phyloP scores from a whole-genome alignment of 305 asterid species.

The Fraxinus velutina region DNA sequence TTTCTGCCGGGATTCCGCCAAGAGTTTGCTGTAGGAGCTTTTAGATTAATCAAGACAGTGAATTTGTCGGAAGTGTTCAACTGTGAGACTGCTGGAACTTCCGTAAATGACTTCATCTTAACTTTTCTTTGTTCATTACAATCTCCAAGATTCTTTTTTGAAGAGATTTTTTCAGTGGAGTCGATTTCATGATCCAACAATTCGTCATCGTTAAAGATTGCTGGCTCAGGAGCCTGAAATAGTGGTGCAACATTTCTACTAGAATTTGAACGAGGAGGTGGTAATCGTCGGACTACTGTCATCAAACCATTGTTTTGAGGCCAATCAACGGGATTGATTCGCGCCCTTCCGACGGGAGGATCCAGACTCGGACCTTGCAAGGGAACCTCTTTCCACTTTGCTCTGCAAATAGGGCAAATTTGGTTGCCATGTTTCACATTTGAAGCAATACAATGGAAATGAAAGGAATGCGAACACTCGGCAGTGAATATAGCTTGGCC shows the following conservation, averaged over 20 bases:
- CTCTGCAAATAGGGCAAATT: slow-evolving; percentile 82
- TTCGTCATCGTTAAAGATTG: slow-evolving; percentile 74
- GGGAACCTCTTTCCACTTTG: slow-evolving; percentile 82
- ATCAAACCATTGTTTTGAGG: slow-evolving; percentile 50
- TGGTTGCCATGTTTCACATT: slow-evolving; percentile 84
- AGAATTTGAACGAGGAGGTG: slow-evolving; percentile 61
- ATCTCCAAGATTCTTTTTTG: slow-evolving; percentile 22
- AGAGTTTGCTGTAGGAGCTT: slow-evolving; percentile 64
- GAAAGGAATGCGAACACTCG: slow-evolving; percentile 86
- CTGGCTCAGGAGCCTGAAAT: slow-evolving; percentile 65
- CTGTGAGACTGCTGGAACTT: slow-evolving; percentile 55
- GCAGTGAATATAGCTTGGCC: slow-evolving; percentile 91
- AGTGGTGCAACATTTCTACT: slow-evolving; percentile 34
- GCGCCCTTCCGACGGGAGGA: slow-evolving; percentile 39
- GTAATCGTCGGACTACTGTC: slow-evolving; percentile 53
- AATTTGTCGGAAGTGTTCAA: slow-evolving; percentile 38
- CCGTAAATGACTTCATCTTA: slow-evolving; percentile 52
- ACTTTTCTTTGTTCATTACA: slow-evolving; percentile 38
- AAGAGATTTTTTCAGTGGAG: slow-evolving; percentile 27
- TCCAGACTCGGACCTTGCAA: slow-evolving; percentile 51
- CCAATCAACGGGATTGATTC: slow-evolving; percentile 51
- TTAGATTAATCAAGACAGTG: slow-evolving; percentile 60
- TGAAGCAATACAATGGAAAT: slow-evolving; percentile 80
- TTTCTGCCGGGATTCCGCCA: slow-evolving; percentile 28
- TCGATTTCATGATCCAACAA: slow-evolving; percentile 45